These are phyloP conservation scores for Chimonanthus praecox DNA, from an alignment of 164 flowering plant species.

Conservation along the genomic window DNA sequence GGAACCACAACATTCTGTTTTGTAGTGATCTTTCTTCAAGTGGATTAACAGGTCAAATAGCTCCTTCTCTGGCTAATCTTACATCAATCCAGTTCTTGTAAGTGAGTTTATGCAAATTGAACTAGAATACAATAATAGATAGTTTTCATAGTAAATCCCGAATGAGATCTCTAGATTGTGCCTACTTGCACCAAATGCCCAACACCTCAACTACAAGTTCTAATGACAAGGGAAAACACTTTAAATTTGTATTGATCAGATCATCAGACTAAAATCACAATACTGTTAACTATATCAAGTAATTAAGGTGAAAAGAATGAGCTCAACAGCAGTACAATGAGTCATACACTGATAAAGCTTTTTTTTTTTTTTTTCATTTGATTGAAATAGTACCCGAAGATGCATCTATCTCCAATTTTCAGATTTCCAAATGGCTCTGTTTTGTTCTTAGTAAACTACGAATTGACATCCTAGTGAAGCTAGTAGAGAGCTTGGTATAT, in stretches of 20 bases:
- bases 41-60: slow-evolving; percentile 36
- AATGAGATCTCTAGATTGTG: neutral
- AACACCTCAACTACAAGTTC: neutral
- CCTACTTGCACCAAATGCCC: neutral
- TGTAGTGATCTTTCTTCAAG: slow-evolving; percentile 38
- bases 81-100: slow-evolving; percentile 28
- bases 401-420: no score
- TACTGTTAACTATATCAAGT: neutral
- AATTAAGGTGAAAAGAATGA: neutral
- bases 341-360: no score
- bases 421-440: no score
- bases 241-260: no score
- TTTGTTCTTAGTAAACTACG: no score
- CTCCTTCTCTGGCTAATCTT: slow-evolving; percentile 23
- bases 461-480: no score
- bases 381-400: no score
- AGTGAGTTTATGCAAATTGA: slow-evolving; percentile 10
- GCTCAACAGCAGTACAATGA: no score
- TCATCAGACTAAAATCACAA: neutral
- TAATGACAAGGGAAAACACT: neutral
- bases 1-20: neutral
- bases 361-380: no score
- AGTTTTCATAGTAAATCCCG: neutral
- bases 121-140: no score
- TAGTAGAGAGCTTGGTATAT: no score